These are phyloP conservation scores for Auricularia sp. DNA, from an alignment of 768 basidiomycete species.

Conservation along the genomic window DNA sequence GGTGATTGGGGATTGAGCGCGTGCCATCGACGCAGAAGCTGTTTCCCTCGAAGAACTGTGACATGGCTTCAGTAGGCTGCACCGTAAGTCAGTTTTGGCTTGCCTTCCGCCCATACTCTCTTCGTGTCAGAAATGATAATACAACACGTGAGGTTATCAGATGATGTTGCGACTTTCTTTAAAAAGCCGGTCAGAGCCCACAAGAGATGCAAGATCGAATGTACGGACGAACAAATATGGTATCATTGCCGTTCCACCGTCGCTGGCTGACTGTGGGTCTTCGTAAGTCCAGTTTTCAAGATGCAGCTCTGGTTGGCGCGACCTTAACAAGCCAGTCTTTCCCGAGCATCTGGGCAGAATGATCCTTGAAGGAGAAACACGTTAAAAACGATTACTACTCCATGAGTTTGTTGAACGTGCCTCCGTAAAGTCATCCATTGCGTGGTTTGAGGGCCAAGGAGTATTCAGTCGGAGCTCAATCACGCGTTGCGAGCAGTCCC, in stretches of 20 bases:
- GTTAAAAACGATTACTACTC: background rate
- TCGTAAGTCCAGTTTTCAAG: background rate
- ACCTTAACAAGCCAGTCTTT: background rate
- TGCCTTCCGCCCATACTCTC: constrained; percentile 67
- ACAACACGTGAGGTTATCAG: constrained; percentile 38
- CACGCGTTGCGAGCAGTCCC: background rate
- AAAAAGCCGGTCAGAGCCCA: background rate
- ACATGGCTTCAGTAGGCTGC: background rate
- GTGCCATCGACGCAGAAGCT: constrained; percentile 63
- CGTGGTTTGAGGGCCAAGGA: background rate
- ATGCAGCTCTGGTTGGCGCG: background rate
- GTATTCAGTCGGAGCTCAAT: background rate
- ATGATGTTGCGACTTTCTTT: constrained; percentile 56
- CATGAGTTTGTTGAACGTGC: background rate
- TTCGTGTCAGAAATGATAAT: constrained; percentile 67
- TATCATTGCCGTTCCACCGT: background rate
- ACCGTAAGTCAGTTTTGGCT: background rate
- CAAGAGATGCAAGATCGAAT: background rate
- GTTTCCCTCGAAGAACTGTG: constrained; percentile 43
- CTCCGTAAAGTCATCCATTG: background rate
- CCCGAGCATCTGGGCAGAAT: background rate
- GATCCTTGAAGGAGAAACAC: background rate
- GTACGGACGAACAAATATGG: background rate
- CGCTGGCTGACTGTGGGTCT: background rate
- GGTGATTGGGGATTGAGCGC: constrained; percentile 34